Conservation (phyloP, 768 basidiomycete species). For the Boletales sp. region DNA sequence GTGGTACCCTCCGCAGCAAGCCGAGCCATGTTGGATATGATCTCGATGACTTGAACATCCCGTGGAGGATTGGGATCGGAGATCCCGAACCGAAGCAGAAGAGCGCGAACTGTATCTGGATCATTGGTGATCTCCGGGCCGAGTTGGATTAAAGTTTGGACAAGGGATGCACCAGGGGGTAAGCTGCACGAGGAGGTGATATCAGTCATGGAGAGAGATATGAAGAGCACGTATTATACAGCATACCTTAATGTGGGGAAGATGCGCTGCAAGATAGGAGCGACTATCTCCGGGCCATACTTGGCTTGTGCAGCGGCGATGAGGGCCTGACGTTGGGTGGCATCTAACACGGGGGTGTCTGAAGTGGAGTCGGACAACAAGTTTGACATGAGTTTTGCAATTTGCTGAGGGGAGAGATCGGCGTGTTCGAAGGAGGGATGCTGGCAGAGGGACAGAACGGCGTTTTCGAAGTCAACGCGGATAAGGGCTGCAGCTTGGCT, state of each 20-base stretch:
- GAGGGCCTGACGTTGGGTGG: conserved; percentile 69
- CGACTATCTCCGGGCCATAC: conserved; percentile 72
- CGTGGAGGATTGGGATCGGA: conserved; percentile 68
- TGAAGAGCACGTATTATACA: conserved; percentile 10
- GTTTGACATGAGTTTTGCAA: conserved; percentile 78
- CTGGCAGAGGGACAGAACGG: conserved; percentile 70
- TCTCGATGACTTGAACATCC: conserved; percentile 68
- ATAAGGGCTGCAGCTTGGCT: conserved; percentile 63
- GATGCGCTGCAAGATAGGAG: conserved; percentile 70
- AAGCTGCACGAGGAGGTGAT: conserved; percentile 43
- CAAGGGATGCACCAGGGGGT: conserved; percentile 60
- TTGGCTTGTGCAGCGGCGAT: conserved; percentile 74
- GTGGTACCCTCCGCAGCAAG: conserved; percentile 69
- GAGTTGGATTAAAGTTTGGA: conserved; percentile 72
- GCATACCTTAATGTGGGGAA: conserved; percentile 71
- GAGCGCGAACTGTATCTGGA: conserved; percentile 61
- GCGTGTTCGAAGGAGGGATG: conserved; percentile 80
- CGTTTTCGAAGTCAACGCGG: conserved; percentile 76
- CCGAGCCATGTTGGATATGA: conserved; percentile 63
- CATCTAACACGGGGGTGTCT: conserved; percentile 70
- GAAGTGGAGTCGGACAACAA: conserved; percentile 67
- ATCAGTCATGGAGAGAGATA: conserved; percentile 12
- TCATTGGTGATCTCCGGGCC: conserved; percentile 80
- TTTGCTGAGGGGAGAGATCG: conserved; percentile 69
- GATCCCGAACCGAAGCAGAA: conserved; percentile 74